Evolutionary conservation across 139 green algal genomes (phyloP).

Genomic region (Picochlorum sp.): DNA sequence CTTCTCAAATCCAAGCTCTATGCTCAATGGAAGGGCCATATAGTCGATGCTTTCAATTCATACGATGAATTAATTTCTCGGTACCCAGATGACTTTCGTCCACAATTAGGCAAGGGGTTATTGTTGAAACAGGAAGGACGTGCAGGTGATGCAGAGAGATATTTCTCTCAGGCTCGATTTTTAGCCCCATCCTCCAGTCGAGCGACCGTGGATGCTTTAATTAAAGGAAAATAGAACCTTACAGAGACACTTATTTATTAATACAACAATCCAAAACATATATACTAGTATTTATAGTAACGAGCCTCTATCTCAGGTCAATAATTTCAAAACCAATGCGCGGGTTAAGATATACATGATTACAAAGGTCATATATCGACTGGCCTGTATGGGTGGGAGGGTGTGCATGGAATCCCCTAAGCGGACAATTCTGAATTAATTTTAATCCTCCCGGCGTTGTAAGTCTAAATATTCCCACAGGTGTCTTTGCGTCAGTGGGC

Average conservation of each 20-base stretch:
- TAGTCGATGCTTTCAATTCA: slow-evolving; percentile 16
- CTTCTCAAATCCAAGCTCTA: slow-evolving; percentile 25
- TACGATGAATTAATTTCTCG: slow-evolving; percentile 27
- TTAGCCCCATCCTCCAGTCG: slow-evolving; percentile 13
- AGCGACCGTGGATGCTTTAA: slow-evolving; percentile 9
- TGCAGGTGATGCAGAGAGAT: slow-evolving; percentile 22
- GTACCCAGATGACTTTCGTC: slow-evolving; percentile 27
- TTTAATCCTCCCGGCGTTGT: slow-evolving; percentile 75
- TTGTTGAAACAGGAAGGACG: slow-evolving; percentile 24
- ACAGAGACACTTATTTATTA: not conserved
- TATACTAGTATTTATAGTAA: not conserved
- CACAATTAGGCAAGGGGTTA: slow-evolving; percentile 26
- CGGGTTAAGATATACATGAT: slow-evolving; percentile 85
- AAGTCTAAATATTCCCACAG: slow-evolving; percentile 85
- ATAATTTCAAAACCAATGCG: slow-evolving; percentile 64
- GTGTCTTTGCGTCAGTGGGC: slow-evolving; percentile 39
- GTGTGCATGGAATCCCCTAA: slow-evolving; percentile 85
- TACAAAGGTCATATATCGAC: slow-evolving; percentile 83
- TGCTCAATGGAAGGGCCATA: slow-evolving; percentile 31
- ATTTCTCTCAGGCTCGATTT: slow-evolving; percentile 29
- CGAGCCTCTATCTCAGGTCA: slow-evolving; percentile 54
- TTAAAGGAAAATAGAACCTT: not conserved
- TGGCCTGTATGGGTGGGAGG: slow-evolving; percentile 55
- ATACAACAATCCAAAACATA: not conserved
- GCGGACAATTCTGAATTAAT: slow-evolving; percentile 72